Evolutionary conservation across 148 eudicot species (phyloP).

Genomic region (Cornus suecica): DNA sequence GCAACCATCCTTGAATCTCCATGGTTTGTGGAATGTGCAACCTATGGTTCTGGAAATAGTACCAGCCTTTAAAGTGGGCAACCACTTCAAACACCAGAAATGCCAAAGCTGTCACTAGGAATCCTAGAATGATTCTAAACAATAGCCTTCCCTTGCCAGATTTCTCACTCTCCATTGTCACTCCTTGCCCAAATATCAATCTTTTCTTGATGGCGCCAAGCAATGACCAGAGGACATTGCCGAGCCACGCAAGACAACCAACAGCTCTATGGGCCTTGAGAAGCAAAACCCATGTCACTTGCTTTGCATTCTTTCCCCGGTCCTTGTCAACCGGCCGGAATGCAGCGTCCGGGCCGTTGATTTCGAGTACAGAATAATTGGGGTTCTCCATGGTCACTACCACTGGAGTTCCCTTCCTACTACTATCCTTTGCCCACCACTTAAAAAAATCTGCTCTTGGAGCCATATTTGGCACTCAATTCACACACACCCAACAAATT

Average conservation of each 20-base stretch:
- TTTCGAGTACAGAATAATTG: slow-evolving; percentile 41
- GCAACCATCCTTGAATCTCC: slow-evolving; percentile 46
- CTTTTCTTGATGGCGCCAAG: slow-evolving; percentile 46
- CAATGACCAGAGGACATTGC: slow-evolving; percentile 41
- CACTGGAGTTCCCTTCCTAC: slow-evolving; percentile 52
- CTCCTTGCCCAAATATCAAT: slow-evolving; percentile 43
- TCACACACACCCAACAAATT: background rate
- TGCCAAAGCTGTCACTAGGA: slow-evolving; percentile 37
- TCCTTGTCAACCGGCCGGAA: slow-evolving; percentile 40
- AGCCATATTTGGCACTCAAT: slow-evolving; percentile 4
- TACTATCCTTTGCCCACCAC: slow-evolving; percentile 43
- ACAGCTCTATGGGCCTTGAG: slow-evolving; percentile 58
- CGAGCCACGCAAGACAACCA: slow-evolving; percentile 52
- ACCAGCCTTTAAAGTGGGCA: slow-evolving; percentile 56
- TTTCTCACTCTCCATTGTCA: slow-evolving; percentile 41
- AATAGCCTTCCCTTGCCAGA: slow-evolving; percentile 33
- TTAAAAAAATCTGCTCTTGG: slow-evolving; percentile 16
- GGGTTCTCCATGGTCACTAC: slow-evolving; percentile 59
- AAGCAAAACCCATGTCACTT: slow-evolving; percentile 55
- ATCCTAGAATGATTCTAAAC: slow-evolving; percentile 43
- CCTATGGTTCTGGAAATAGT: slow-evolving; percentile 25
- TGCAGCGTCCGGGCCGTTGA: slow-evolving; percentile 42
- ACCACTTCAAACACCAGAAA: slow-evolving; percentile 44
- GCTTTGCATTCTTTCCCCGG: slow-evolving; percentile 50
- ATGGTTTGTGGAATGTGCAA: slow-evolving; percentile 35